Percentiles rank a stretch among this genome's conserved stretches.
Conservation (phyloP, 352 stramenopile genomes). For the Globisporangium uncinulatum region DNA sequence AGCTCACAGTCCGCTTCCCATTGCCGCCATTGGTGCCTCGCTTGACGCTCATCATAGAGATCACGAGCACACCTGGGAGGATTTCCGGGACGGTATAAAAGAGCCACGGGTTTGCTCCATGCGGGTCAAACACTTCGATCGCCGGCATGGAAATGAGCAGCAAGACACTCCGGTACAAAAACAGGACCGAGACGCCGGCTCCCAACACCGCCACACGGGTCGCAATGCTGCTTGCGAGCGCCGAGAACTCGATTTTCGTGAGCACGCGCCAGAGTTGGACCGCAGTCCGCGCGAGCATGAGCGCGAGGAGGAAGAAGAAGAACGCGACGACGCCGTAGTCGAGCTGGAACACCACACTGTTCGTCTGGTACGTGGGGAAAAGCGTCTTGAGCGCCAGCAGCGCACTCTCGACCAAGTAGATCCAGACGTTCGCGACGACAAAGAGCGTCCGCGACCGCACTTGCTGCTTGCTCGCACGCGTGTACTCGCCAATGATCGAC, state of each 20-base stretch:
- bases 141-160: constrained; percentile 58
- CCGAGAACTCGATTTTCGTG: constrained; percentile 74
- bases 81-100: constrained; percentile 76
- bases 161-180: constrained; percentile 54
- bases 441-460: constrained; percentile 56
- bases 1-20: too few species aligned
- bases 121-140: constrained; percentile 68
- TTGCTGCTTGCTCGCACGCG: constrained; percentile 39
- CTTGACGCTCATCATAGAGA: constrained; percentile 82
- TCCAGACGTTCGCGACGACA: constrained; percentile 77
- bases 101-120: constrained; percentile 65
- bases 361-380: constrained; percentile 34
- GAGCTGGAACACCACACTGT: constrained; percentile 60
- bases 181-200: constrained; percentile 40
- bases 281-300: constrained; percentile 57
- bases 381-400: constrained; percentile 69
- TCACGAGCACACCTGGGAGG: constrained; percentile 59
- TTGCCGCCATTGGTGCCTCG: neutral
- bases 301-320: constrained; percentile 67
- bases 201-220: constrained; percentile 55
- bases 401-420: constrained; percentile 69
- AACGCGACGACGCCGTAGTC: constrained; percentile 70
- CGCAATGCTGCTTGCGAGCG: constrained; percentile 49
- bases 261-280: constrained; percentile 43
- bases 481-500: constrained; percentile 72